Base-by-base conservation (phyloP, 2,329 filamentous ascomycete species). In the Knufia fluminis region DNA sequence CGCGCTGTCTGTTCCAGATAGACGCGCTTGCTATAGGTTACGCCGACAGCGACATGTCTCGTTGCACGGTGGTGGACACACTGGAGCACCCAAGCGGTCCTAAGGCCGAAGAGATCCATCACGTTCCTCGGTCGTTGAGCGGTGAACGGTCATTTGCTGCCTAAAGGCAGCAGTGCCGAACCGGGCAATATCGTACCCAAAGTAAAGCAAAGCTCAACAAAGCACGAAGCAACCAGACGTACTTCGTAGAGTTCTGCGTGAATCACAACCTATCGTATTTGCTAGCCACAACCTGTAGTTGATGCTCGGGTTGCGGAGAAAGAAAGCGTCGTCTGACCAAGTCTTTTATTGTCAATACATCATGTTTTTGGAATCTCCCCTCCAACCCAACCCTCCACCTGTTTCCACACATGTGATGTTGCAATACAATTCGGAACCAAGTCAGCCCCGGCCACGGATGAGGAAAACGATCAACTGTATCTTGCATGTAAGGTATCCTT, bases 371-470 rank as follows among this genome's bases (percentile, higher is more conserved):
- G 10, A 10, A 43, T 24, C n/a, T 24, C 40, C 40, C 23, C 40
- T 43, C 24, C 20, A 40, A 17, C 24, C 20, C 40, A 6, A 43
- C n/a, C 40, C 40, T n/a, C 40, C 40, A 43, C 22, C 14, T 26
- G 22, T n/a, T n/a, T 8, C 40, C 40, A 43, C 40, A 43, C 40
- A 28, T 43, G 40, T 16, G 7, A 41, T 41, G 38, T 17, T n/a
- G 9, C 22, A 23, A 38, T 7, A 38, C 14, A 36, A 8, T 36
- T 36, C 7, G 7, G 6, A 36, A 8, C 6, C 33, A 36, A 36
- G 33, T 36, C n/a, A n/a, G 4, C n/a, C 9, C 16, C n/a, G 33
- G 16, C 28, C 28, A 36, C 6, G 4, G 6, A 4, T 16, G n/a
- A 36, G n/a, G n/a, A 36, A 36, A 36, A 4, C 33, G 33, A 36